Base-by-base conservation (phyloP, 176 grass and related monocot species). In the Melocanna baccifera region DNA sequence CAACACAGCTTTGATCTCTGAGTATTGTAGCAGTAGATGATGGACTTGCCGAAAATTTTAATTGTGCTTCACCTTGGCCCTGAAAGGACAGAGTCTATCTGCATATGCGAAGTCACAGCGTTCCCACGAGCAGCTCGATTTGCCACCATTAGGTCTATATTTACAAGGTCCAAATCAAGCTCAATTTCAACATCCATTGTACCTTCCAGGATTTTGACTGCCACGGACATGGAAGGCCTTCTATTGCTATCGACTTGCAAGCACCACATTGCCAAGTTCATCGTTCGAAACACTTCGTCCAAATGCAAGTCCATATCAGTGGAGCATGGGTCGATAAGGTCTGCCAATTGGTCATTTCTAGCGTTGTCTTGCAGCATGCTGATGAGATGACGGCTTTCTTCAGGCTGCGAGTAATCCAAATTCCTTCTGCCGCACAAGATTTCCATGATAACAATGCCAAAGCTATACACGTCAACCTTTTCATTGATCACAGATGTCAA, bases 161-260 rank as follows among this genome's bases (percentile, higher is more conserved):
- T 80, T 32, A 86, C 87, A 43, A 91, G 87, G 37, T 88, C 66
- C 23, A 86, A 59, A 62, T 91, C 71, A 68, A 91, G 61, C 11
- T 72, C 72, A 12, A 77, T 78, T 86, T 91, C 86, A 20, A 91
- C 83, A 71, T 22, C 50, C 80, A 80, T 66, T 18, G 78, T 39
- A 45, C 89, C 87, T 34, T 94, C 89, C 72, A 91, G 86, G 79
- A 89, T 47, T 78, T 91, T 87, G 62, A 94, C 86, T 1, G 87
- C 89, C 18, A 53, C 66, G 2, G 89, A 45, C 92, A 94, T 91
- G 62, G 80, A 80, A 81, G 92, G 89, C 66, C 87, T 73, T 40
- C 46, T 73, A 12, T 34, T 72, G 69, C 41, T 71, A 41, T 89
- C 92, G 43, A 69, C 82, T 69, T 94, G 82, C 71, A 94, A 73